A percentile compares a stretch with the other conserved stretches of the same genome.
Conservation (phyloP, 331 rosid species). For the Quercus tomentella region DNA sequence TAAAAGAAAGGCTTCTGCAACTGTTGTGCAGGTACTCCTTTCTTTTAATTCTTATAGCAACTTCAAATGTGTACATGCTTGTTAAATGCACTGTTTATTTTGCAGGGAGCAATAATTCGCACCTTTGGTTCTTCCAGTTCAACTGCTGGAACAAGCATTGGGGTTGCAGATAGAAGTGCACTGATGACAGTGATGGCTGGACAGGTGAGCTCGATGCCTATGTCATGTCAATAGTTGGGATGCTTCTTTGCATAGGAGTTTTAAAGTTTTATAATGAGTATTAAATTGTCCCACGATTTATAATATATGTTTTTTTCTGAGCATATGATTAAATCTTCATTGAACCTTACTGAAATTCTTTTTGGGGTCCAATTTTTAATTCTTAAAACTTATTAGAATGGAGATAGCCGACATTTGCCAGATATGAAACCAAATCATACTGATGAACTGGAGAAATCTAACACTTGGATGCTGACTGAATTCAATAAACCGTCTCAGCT, state of each 20-base stretch:
- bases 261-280: background rate
- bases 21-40: too few relatives aligned
- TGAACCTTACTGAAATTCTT: background rate
- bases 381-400: conserved; percentile 7
- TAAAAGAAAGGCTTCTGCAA: too few relatives aligned
- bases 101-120: too few relatives aligned
- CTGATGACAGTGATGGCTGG: background rate
- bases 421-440: background rate
- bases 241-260: background rate
- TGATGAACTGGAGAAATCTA: background rate
- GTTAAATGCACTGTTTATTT: too few relatives aligned
- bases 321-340: background rate
- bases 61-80: too few relatives aligned
- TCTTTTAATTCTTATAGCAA: background rate
- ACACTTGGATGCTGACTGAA: conserved; percentile 16
- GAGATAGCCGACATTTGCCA: conserved; percentile 1
- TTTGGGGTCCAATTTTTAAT: background rate
- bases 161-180: background rate
- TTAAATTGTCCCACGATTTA: background rate
- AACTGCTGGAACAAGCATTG: background rate
- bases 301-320: background rate
- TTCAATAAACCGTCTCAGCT: conserved; percentile 15
- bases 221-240: background rate
- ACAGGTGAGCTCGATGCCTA: background rate
- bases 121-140: background rate